A percentile compares a stretch with the other conserved stretches of the same genome.
Conservation (phyloP, 164 flowering plant genomes). For the Annona cherimola region DNA sequence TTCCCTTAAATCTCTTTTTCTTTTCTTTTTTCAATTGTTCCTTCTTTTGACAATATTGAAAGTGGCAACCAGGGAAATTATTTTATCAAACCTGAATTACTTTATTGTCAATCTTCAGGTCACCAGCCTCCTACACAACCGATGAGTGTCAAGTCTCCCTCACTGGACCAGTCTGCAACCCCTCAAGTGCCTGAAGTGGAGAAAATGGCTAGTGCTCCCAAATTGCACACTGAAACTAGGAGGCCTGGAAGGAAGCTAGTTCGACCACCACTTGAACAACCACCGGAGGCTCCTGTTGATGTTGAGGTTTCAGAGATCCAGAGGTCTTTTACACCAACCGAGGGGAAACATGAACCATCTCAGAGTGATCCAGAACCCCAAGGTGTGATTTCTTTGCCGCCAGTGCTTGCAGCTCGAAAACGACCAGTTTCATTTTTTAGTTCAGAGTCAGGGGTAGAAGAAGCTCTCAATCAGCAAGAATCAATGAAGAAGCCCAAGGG, state of each 20-base stretch:
- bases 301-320: conserved; percentile 59
- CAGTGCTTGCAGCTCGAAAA: conserved; percentile 42
- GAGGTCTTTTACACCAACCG: conserved; percentile 19
- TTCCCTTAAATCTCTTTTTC: background rate
- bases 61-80: background rate
- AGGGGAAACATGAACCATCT: conserved; percentile 26
- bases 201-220: conserved; percentile 31
- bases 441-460: conserved; percentile 39
- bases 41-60: background rate
- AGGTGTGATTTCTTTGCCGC: conserved; percentile 14
- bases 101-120: conserved; percentile 21
- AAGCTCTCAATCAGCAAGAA: conserved; percentile 26
- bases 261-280: conserved; percentile 55
- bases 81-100: background rate
- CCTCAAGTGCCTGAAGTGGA: conserved; percentile 46
- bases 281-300: conserved; percentile 54
- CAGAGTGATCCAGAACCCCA: conserved; percentile 32
- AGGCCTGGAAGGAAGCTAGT: conserved; percentile 57
- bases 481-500: conserved; percentile 53
- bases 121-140: conserved; percentile 26
- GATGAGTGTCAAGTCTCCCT: conserved; percentile 12
- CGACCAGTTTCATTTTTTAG: conserved; percentile 43
- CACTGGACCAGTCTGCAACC: conserved; percentile 10
- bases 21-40: background rate
- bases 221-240: conserved; percentile 48